Conservation (phyloP, 257 asterid species). For the Solanum neorickii region DNA sequence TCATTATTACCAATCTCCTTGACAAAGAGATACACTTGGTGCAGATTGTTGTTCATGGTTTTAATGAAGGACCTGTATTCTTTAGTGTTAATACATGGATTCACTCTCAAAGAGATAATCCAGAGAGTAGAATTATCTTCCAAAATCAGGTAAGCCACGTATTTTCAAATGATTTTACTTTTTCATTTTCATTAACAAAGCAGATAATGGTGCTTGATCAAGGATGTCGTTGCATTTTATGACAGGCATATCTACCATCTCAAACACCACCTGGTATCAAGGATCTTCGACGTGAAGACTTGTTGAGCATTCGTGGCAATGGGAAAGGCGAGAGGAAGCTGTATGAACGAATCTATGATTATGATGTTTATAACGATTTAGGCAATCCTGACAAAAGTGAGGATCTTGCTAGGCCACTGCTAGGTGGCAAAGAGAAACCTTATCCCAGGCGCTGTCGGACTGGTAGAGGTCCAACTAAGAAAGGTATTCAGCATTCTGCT, state of each 20-base stretch:
- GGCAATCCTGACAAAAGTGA: constrained; percentile 72
- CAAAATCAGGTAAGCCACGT: constrained; percentile 44
- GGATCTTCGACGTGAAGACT: constrained; percentile 61
- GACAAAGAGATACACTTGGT: constrained; percentile 68
- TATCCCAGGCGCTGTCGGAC: constrained; percentile 91
- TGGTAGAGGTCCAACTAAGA: constrained; percentile 50
- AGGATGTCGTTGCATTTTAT: not conserved
- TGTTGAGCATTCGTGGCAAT: constrained; percentile 58
- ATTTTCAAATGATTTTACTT: not conserved
- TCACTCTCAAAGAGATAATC: constrained; percentile 62
- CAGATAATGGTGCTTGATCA: not conserved
- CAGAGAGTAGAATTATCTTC: constrained; percentile 69
- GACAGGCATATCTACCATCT: constrained; percentile 70
- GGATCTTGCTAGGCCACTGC: constrained; percentile 45
- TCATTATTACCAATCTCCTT: constrained; percentile 59
- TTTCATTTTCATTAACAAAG: not conserved
- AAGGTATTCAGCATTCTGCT: constrained; percentile 25
- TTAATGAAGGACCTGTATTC: constrained; percentile 46
- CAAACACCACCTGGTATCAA: constrained; percentile 75
- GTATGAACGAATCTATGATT: constrained; percentile 74
- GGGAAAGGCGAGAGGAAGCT: constrained; percentile 62
- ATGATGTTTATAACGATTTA: constrained; percentile 72
- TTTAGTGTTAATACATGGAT: constrained; percentile 85
- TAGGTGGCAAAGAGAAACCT: constrained; percentile 66
- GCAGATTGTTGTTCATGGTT: constrained; percentile 71